Evolutionary conservation across 768 basidiomycete species (phyloP).

Genomic region (Rhodotorula sphaerocarpa): DNA sequence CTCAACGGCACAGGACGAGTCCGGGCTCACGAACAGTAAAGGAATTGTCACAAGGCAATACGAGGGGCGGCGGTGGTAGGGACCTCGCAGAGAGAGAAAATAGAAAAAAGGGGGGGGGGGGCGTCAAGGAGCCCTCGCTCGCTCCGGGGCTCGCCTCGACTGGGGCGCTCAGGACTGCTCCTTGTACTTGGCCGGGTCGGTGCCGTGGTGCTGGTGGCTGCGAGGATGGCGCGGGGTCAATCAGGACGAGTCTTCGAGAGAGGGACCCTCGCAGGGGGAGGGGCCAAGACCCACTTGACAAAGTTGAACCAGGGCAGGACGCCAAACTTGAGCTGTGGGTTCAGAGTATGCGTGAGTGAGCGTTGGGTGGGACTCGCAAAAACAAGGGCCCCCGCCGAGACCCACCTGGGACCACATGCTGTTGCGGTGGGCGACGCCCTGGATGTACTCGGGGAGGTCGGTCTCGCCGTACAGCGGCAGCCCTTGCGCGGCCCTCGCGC

Average conservation of each 20-base stretch:
- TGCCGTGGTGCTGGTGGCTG: slow-evolving; percentile 39
- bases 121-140: no score
- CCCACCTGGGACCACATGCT: slow-evolving; percentile 72
- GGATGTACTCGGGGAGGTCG: slow-evolving; percentile 72
- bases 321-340: slow-evolving; percentile 58
- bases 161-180: no score
- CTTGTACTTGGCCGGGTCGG: slow-evolving; percentile 37
- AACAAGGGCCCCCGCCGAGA: neutral
- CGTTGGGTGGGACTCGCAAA: neutral
- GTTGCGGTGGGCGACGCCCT: slow-evolving; percentile 76
- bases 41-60: no score
- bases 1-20: no score
- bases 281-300: slow-evolving; percentile 51
- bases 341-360: neutral
- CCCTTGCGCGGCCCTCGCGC: slow-evolving; percentile 63
- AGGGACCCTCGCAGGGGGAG: no score
- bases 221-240: no score
- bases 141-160: no score
- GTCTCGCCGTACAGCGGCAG: slow-evolving; percentile 80
- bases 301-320: slow-evolving; percentile 63
- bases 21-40: no score
- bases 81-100: no score
- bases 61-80: no score
- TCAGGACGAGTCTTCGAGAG: no score
- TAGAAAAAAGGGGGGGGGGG: no score